Conservation (phyloP, 306 rosid species). For the Vigna radiata region DNA sequence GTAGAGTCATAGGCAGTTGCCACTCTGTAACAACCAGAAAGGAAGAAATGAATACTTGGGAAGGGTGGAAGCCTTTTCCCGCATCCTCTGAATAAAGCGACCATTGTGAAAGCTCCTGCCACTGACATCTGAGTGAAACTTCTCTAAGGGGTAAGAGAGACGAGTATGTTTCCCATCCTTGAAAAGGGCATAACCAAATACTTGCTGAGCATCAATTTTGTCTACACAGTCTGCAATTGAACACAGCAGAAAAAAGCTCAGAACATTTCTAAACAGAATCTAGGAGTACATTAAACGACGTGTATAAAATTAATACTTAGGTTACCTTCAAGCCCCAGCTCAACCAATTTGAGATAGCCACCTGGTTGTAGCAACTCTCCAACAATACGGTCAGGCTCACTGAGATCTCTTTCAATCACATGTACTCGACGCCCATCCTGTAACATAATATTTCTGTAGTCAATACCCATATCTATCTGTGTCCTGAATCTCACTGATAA, state of each 20-base stretch:
- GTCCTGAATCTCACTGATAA: constrained; percentile 23
- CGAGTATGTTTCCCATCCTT: constrained; percentile 91
- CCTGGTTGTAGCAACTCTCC: constrained; percentile 98
- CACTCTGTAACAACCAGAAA: neutral
- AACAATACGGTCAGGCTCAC: constrained; percentile 95
- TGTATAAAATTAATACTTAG: neutral
- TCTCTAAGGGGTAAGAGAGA: constrained; percentile 90
- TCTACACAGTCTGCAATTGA: constrained; percentile 78
- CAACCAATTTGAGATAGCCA: constrained; percentile 92
- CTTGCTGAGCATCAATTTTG: constrained; percentile 83
- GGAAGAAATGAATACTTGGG: constrained; percentile 67
- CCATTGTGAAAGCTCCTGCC: constrained; percentile 99
- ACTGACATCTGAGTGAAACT: constrained; percentile 86
- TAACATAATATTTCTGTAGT: constrained; percentile 32
- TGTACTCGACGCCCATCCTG: constrained; percentile 94
- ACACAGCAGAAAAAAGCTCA: constrained; percentile 23
- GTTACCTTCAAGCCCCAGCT: constrained; percentile 93
- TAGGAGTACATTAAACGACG: neutral
- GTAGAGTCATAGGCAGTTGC: too few species aligned
- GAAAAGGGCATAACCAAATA: constrained; percentile 95
- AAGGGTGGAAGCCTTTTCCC: constrained; percentile 84
- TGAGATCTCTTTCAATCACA: constrained; percentile 88
- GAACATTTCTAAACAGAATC: neutral
- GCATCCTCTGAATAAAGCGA: constrained; percentile 96
- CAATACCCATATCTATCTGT: constrained; percentile 11